phyloP scores from a whole-genome alignment of 1,139 yeast genomes.

The Lodderomyces oxycetoniae region DNA sequence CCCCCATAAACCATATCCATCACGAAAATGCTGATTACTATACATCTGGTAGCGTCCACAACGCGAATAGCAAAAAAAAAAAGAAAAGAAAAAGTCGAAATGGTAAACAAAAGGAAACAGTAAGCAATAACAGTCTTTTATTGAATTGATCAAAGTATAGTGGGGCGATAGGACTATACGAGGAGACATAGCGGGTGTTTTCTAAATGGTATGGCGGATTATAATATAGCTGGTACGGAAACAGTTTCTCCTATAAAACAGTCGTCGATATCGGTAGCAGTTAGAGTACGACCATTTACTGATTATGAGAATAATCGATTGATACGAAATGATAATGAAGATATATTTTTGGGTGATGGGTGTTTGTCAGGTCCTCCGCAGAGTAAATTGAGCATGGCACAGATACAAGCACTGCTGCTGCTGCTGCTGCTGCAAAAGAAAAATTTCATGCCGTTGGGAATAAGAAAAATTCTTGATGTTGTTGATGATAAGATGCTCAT shows the following conservation, averaged over 20 bases:
- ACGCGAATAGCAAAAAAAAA: too few species aligned
- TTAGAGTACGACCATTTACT: slow-evolving; percentile 83
- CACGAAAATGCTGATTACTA: too few species aligned
- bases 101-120: too few species aligned
- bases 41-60: too few species aligned
- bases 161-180: too few species aligned
- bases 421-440: too few species aligned
- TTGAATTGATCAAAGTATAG: too few species aligned
- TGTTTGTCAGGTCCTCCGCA: slow-evolving; percentile 27
- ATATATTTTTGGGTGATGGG: slow-evolving; percentile 55
- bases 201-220: slow-evolving; percentile 4
- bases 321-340: slow-evolving; percentile 29
- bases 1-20: too few species aligned
- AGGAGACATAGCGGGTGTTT: not conserved
- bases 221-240: not conserved
- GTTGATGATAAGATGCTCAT: slow-evolving; percentile 87
- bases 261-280: slow-evolving; percentile 73
- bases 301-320: slow-evolving; percentile 47
- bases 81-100: too few species aligned
- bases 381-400: slow-evolving; percentile 8
- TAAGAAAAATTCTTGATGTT: slow-evolving; percentile 71
- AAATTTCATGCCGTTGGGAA: slow-evolving; percentile 40
- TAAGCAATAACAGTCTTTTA: too few species aligned
- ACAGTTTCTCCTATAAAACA: slow-evolving; percentile 26
- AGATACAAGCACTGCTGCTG: too few species aligned